These are phyloP conservation scores for Triticum urartu DNA, from an alignment of 176 grass and related monocot genomes.

Conservation along the genomic window DNA sequence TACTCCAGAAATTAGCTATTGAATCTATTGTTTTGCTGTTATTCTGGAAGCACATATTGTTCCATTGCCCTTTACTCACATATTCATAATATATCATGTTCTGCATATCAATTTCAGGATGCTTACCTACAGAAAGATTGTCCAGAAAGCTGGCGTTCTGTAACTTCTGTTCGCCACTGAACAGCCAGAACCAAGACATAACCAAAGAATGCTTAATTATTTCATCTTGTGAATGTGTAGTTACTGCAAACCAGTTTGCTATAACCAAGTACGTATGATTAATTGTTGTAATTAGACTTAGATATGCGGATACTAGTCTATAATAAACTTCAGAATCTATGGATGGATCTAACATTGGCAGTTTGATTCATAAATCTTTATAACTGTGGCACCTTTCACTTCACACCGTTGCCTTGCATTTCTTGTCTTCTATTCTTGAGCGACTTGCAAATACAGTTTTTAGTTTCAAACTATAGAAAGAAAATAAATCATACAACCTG, in stretches of 20 bases:
- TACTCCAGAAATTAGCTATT: conserved; percentile 5
- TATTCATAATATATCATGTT: not conserved
- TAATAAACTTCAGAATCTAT: not conserved
- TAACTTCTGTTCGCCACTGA: not conserved
- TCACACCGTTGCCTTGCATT: not conserved
- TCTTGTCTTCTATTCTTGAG: not conserved
- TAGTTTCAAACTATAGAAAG: conserved; percentile 2
- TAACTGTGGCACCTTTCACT: not conserved
- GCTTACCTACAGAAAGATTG: conserved; percentile 5
- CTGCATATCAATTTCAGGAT: conserved; percentile 25
- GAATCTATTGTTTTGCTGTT: not conserved
- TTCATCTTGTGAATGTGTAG: not conserved
- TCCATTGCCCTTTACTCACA: not conserved
- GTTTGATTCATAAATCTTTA: not conserved
- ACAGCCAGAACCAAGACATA: not conserved
- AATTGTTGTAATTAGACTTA: not conserved
- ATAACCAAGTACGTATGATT: not conserved
- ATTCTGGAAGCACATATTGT: not conserved
- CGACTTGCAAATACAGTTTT: not conserved
- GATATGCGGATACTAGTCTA: conserved; percentile 7
- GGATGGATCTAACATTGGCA: not conserved
- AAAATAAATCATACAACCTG: not conserved
- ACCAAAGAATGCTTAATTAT: conserved; percentile 24
- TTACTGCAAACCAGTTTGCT: not conserved
- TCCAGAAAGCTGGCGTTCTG: not conserved